Percentiles rank a stretch among this genome's conserved stretches.
phyloP scores from a whole-genome alignment of 352 stramenopile genomes.

The Thraustotheca clavata region DNA sequence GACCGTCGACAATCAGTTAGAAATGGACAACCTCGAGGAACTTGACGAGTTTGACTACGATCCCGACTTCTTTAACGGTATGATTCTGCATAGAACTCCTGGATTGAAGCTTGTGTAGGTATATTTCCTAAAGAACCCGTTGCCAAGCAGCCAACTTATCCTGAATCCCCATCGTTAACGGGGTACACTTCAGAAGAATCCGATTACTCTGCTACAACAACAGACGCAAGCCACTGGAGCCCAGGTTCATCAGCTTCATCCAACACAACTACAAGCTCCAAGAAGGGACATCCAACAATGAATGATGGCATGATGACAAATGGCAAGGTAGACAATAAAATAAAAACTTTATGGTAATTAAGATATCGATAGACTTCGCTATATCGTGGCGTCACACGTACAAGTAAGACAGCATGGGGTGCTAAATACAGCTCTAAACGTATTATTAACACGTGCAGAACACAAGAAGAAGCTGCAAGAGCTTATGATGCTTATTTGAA shows the following conservation, averaged over 20 bases:
- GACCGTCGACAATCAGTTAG: not conserved
- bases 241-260: not conserved
- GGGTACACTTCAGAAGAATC: constrained; percentile 77
- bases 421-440: constrained; percentile 83
- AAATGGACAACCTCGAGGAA: constrained; percentile 4
- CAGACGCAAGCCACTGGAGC: constrained; percentile 20
- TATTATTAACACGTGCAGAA: constrained; percentile 85
- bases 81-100: not conserved
- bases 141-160: not conserved
- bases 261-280: constrained; percentile 37
- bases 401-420: constrained; percentile 82
- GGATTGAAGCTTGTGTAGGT: not conserved
- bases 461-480: constrained; percentile 69
- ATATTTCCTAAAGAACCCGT: constrained; percentile 12
- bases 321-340: constrained; percentile 37
- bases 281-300: constrained; percentile 38
- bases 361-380: constrained; percentile 59
- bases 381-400: constrained; percentile 77
- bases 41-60: constrained; percentile 20
- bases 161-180: constrained; percentile 11
- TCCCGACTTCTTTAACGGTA: constrained; percentile 22
- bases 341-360: not conserved
- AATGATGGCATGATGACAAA: constrained; percentile 74
- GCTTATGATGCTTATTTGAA: constrained; percentile 81
- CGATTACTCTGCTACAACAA: constrained; percentile 72